These are phyloP conservation scores for Vinca minor DNA, from an alignment of 257 asterid genomes.

Conservation along the genomic window DNA sequence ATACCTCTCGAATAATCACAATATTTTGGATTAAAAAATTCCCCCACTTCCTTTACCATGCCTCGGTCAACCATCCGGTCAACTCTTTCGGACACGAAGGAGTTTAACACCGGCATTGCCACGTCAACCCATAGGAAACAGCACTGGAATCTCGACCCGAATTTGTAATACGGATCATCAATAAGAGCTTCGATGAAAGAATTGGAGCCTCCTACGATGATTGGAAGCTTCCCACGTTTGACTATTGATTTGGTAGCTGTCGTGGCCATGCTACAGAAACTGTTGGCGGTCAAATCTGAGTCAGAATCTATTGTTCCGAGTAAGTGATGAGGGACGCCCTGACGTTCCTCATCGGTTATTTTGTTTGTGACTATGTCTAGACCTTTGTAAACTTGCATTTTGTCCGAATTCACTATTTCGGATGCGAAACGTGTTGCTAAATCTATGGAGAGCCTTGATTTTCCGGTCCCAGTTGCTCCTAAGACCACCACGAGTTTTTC, in stretches of 20 bases:
- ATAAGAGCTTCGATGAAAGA: constrained; percentile 35
- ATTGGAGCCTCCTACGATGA: constrained; percentile 44
- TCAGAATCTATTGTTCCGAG: constrained; percentile 31
- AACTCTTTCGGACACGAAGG: constrained; percentile 58
- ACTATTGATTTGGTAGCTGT: constrained; percentile 16
- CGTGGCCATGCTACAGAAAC: constrained; percentile 30
- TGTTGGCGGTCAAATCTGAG: constrained; percentile 22
- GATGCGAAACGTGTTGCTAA: constrained; percentile 60
- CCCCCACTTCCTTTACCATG: constrained; percentile 53
- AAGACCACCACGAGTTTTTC: constrained; percentile 73
- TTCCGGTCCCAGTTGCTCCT: constrained; percentile 96
- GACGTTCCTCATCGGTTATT: constrained; percentile 60
- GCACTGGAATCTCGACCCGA: constrained; percentile 44
- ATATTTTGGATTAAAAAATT: constrained; percentile 28
- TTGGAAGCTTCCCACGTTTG: constrained; percentile 25
- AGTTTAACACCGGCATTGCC: too few species aligned
- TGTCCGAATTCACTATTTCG: constrained; percentile 76
- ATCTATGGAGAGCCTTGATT: constrained; percentile 75
- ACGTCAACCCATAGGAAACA: too few species aligned
- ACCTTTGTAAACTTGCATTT: constrained; percentile 74
- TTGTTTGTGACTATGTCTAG: constrained; percentile 77
- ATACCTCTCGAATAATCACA: constrained; percentile 64
- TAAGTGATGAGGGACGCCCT: constrained; percentile 78
- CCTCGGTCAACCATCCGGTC: constrained; percentile 77
- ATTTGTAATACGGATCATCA: constrained; percentile 21